Evolutionary conservation across 495 filamentous ascomycete species (phyloP), one percentile per base, ranked within the genome.

Genomic region (Oleoguttula mirabilis): DNA sequence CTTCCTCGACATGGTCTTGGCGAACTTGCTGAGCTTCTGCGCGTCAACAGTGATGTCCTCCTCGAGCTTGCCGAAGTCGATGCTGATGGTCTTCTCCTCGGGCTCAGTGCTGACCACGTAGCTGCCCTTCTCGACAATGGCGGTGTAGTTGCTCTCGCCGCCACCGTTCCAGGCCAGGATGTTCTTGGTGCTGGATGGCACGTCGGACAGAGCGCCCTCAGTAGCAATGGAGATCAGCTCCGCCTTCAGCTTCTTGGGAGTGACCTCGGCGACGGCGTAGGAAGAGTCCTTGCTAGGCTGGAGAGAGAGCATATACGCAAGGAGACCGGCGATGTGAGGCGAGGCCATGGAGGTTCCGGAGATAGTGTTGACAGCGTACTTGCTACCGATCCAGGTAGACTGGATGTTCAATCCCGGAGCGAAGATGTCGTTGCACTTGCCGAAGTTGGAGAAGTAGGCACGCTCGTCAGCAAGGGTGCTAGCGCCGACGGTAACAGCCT

Each of bases 381-480:
- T 79, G 78, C 82, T 85, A 57, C 92, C 92, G 55, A 86, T 90
- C 92, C 92, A 99, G 64, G 90, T 94, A 22, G 92, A 96, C 43
- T 81, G 72, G 52, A 99, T 96, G 78, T 86, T 94, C 36, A 96
- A 72, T 55, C 92, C 92, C 39, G 92, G 92, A 42, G 87, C 92
- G 60, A 99, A 99, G 71, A 99, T 95, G 63, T 96, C 87, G 60
- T 88, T 94, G 74, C 92, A 99, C 75, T 87, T 88, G 62, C 92
- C 92, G 66, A 79, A 96, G 80, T 99, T 99, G 76, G 92, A 96
- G 80, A 99, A 99, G 76, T 96, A 99, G 50, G 92, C 92, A 65
- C 92, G 88, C 72, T 87, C 84, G 63, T 99, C 92, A 52, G 73
- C 73, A 23, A 99, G 73, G 45, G 83, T 93, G 15, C 86, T 93